Evolutionary conservation across 2,329 filamentous ascomycete species (phyloP), one percentile per base, ranked within the genome.

Genomic region (Cordyceps cicadae): DNA sequence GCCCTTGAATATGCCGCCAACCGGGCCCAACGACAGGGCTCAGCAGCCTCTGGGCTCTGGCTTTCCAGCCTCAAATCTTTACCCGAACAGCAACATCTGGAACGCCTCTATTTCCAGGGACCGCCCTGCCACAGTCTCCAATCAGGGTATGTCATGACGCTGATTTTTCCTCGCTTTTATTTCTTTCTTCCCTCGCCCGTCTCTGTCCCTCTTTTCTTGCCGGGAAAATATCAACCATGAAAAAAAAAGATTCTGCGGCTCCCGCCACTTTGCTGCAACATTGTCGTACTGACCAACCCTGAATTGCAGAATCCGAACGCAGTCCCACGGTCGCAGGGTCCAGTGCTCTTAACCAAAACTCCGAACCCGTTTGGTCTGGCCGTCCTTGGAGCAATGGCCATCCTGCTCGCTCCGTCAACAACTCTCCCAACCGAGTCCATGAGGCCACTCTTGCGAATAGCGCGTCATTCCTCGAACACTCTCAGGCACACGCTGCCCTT

Each of bases 311-410:
- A 19, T 59, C 68, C 60, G 68, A 73, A 59, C 68, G 69, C 32
- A 66, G 68, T 59, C 84, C 87, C 68, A 86, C 84, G 3, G 88
- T 87, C 68, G 86, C 84, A 3, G 88, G 88, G 54, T 90, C 88
- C 6, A 81, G 85, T 63, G 88, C 87, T 62, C 77, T 92, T 45
- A 79, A 89, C 62, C 80, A 84, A 50, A 83, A 85, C 48, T 89
- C 88, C 11, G 87, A 90, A 68, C 82, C 83, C 19, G 77, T 79
- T 52, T 89, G 87, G 85, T 71, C 68, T 62, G 74, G 77, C 64
- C 75, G 79, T 43, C 80, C 82, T 17, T 91, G 88, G 88, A 81
- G 80, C 64, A 74, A 77, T 26, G 81, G 84, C 51, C 73, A 67
- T 34, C 62, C 67, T 54, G 61, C 70, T 45, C 72, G 70, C 65